These are phyloP conservation scores for Spathaspora gorwiae DNA, from an alignment of 805 yeast genomes.

Conservation along the genomic window DNA sequence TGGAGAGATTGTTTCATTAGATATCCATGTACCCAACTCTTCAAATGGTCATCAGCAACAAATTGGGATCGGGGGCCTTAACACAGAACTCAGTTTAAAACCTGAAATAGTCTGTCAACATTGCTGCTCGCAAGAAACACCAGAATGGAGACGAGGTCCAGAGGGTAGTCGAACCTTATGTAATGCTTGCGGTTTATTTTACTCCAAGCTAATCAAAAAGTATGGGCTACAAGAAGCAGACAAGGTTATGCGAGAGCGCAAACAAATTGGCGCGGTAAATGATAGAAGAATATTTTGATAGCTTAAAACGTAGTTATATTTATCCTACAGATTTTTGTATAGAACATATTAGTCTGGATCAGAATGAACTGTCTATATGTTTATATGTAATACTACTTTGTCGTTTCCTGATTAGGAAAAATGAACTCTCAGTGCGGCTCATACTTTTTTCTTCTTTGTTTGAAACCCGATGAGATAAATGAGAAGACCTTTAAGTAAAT, in stretches of 20 bases:
- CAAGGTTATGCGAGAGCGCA: constrained; percentile 22
- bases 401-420: no score
- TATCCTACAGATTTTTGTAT: no score
- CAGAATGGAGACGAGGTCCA: constrained; percentile 94
- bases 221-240: constrained; percentile 42
- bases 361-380: no score
- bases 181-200: constrained; percentile 87
- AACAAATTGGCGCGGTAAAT: constrained; percentile 12
- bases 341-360: no score
- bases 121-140: constrained; percentile 72
- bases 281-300: constrained; percentile 16
- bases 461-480: no score
- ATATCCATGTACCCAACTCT: constrained; percentile 1
- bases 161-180: constrained; percentile 77
- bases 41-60: constrained; percentile 2
- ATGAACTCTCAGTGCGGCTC: no score
- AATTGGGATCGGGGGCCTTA: constrained; percentile 10
- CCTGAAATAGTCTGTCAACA: constrained; percentile 35
- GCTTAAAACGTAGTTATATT: neutral
- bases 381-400: no score
- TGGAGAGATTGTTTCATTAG: constrained; percentile 8
- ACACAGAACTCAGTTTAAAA: constrained; percentile 14
- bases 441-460: no score
- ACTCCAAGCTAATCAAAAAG: constrained; percentile 53
- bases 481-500: no score